Evolutionary conservation across 2,329 filamentous ascomycete species (phyloP).

Genomic region (Neonectria sp.): DNA sequence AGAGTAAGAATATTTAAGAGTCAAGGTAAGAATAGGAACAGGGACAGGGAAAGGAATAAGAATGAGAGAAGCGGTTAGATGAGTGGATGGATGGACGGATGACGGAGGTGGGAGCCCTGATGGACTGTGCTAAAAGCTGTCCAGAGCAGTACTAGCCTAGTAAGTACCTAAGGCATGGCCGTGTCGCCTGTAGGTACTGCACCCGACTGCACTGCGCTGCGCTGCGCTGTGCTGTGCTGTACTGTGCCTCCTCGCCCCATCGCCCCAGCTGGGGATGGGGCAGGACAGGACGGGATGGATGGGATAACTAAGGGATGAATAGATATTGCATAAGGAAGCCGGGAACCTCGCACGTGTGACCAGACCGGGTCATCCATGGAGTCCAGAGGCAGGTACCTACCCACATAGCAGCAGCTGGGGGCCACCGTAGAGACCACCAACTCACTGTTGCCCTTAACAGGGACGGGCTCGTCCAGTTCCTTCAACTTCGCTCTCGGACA

Average conservation of each 20-base stretch:
- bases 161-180: not conserved
- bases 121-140: conserved; percentile 2
- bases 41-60: conserved; percentile 12
- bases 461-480: too few relatives aligned
- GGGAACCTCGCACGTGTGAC: conserved; percentile 34
- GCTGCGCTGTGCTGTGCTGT: not conserved
- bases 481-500: not conserved
- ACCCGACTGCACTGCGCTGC: not conserved
- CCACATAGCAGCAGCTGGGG: not conserved
- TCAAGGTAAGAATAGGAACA: conserved; percentile 9
- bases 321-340: conserved; percentile 23
- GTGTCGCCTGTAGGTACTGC: not conserved
- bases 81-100: conserved; percentile 13
- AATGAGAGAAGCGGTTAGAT: conserved; percentile 8
- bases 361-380: conserved; percentile 21
- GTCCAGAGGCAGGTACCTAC: conserved; percentile 1
- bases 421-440: not conserved
- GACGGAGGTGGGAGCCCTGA: conserved; percentile 1
- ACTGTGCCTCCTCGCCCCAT: not conserved
- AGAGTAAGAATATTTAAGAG: not conserved
- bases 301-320: conserved; percentile 9
- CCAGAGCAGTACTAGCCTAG: not conserved
- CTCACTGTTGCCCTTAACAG: not conserved
- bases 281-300: not conserved
- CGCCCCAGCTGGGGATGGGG: not conserved